A percentile compares a stretch with the other conserved stretches of the same genome.
These are phyloP conservation scores for Hygrophila difformis DNA, from an alignment of 257 asterid genomes.

Conservation along the genomic window DNA sequence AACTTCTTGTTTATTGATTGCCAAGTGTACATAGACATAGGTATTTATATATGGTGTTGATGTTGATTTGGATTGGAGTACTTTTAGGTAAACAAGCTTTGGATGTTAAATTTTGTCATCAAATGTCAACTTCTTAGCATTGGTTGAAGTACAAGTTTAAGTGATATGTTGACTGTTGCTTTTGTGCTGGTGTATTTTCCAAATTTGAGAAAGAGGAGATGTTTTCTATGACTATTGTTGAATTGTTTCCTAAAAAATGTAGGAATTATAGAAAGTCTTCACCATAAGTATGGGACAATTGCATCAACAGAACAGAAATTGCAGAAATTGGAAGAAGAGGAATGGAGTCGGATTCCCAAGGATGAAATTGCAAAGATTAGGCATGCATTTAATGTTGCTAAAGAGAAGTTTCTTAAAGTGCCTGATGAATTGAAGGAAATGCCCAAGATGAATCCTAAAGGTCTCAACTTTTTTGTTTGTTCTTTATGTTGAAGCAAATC, in stretches of 20 bases:
- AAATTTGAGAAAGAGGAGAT: background rate
- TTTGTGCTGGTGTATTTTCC: too few species aligned
- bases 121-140: background rate
- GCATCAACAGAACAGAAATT: slow-evolving; percentile 27
- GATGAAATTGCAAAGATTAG: slow-evolving; percentile 55
- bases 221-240: slow-evolving; percentile 3
- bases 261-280: slow-evolving; percentile 31
- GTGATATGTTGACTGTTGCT: background rate
- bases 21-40: too few species aligned
- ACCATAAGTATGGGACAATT: slow-evolving; percentile 30
- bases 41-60: too few species aligned
- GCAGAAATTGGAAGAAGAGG: slow-evolving; percentile 34
- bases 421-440: slow-evolving; percentile 67
- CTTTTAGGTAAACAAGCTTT: background rate
- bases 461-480: slow-evolving; percentile 19
- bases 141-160: slow-evolving; percentile 1
- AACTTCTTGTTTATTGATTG: background rate
- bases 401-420: slow-evolving; percentile 51
- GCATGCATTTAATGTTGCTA: slow-evolving; percentile 51
- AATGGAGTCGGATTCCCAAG: slow-evolving; percentile 24
- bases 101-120: background rate
- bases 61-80: slow-evolving; percentile 2
- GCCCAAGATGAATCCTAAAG: slow-evolving; percentile 84
- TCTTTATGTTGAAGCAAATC: slow-evolving; percentile 4
- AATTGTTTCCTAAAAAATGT: slow-evolving; percentile 15